Base-by-base conservation (phyloP, 2,329 filamentous ascomycete species). In the Pseudopyrenochaeta lycopersici region DNA sequence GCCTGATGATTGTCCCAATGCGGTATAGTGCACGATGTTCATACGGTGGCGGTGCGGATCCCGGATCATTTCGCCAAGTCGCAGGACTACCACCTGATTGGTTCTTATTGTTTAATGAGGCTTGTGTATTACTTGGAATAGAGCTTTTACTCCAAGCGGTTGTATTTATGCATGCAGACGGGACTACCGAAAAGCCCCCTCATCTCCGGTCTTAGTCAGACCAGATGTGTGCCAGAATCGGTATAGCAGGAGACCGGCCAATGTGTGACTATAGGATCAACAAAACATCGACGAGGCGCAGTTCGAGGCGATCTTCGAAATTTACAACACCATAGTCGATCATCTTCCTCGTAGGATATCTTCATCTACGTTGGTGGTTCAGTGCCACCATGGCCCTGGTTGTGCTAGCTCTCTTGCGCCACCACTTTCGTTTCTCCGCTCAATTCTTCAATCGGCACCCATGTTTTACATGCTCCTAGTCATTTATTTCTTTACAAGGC, bases 391-490 rank as follows among this genome's bases (percentile, higher is more conserved):
- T n/a, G n/a, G n/a, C n/a, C n/a, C n/a, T n/a, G n/a, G n/a, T n/a
- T n/a, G n/a, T n/a, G n/a, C n/a, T n/a, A n/a, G n/a, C n/a, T n/a
- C n/a, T n/a, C n/a, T n/a, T n/a, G n/a, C n/a, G n/a, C n/a, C 2
- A 59, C 60, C 27, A 17, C 42, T 67, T 76, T 79, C 0, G 83
- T 90, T 20, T 76, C 75, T 54, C 83, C 80, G 61, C 90, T 86
- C 40, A 89, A 57, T 38, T 82, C 79, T 70, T 89, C 87, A 56
- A 82, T 74, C 0, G 83, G 81, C 64, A 71, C 0, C 80, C 84
- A n/a, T 90, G 71, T 4, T 76, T 61, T 12, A 81, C 78, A 56
- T 90, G 90, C 2, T 78, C 75, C 14, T 79, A 56, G 12, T 52
- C 57, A 29, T 62, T 60, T 3, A 68, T 72, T 31, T 73, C 74